Conservation (phyloP, 2,329 filamentous ascomycete genomes). For the Calonectria fujianensis region DNA sequence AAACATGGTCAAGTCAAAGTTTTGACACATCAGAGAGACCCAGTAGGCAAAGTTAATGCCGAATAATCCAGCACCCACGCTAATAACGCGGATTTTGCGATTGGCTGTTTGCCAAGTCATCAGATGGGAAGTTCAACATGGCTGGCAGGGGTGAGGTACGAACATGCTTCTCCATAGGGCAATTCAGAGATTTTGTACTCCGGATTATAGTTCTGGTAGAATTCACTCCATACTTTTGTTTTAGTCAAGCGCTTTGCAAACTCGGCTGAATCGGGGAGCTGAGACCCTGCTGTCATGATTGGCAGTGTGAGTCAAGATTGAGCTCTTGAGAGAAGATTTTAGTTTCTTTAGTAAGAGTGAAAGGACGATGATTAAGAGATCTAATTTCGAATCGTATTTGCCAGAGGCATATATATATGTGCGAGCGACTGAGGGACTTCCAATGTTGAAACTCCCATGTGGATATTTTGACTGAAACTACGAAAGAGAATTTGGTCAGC, state of each 20-base stretch:
- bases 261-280: not conserved
- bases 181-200: not conserved
- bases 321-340: not conserved
- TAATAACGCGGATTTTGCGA: not conserved
- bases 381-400: not conserved
- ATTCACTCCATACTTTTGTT: conserved; percentile 1
- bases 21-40: not conserved
- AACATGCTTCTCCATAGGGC: not conserved
- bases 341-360: not conserved
- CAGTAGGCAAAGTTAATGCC: conserved; percentile 7
- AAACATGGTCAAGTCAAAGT: not conserved
- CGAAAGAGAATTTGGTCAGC: not conserved
- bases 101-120: not conserved
- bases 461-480: not conserved
- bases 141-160: not conserved
- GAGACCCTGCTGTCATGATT: not conserved
- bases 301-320: not conserved
- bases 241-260: not conserved
- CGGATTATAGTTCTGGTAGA: not conserved
- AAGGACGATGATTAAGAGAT: not conserved
- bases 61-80: not conserved
- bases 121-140: not conserved
- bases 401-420: not conserved
- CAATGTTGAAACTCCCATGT: not conserved
- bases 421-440: not conserved